Conservation (phyloP, 139 green algal species). For the Picochlorum sp. region DNA sequence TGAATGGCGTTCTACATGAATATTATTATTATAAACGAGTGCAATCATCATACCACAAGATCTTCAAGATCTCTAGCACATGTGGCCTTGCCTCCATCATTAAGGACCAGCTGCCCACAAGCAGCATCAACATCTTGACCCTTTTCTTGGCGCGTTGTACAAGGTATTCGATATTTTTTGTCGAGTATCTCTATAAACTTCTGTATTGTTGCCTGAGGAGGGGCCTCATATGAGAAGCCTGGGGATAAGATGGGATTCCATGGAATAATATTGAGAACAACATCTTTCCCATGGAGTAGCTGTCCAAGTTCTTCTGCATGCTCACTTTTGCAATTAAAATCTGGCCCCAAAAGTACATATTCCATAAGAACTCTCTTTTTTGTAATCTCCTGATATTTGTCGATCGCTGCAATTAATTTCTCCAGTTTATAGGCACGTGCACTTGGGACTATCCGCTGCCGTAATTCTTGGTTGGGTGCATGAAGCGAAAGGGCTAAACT, state of each 20-base stretch:
- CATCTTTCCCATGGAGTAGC: slow-evolving; percentile 49
- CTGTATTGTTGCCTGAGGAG: slow-evolving; percentile 22
- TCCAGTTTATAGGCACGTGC: slow-evolving; percentile 77
- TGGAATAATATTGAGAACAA: slow-evolving; percentile 86
- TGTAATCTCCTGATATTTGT: slow-evolving; percentile 50
- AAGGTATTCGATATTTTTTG: slow-evolving; percentile 54
- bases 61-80: slow-evolving; percentile 3
- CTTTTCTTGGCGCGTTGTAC: slow-evolving; percentile 85
- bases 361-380: slow-evolving; percentile 78
- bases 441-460: slow-evolving; percentile 78
- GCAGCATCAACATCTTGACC: slow-evolving; percentile 61
- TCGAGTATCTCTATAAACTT: slow-evolving; percentile 65
- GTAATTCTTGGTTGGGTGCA: slow-evolving; percentile 76
- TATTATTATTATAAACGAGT: neutral
- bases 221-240: slow-evolving; percentile 48
- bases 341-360: slow-evolving; percentile 84
- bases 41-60: neutral
- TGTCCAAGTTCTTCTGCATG: slow-evolving; percentile 67
- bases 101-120: slow-evolving; percentile 79
- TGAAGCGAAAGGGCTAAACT: slow-evolving; percentile 90
- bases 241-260: slow-evolving; percentile 73
- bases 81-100: slow-evolving; percentile 13
- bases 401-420: slow-evolving; percentile 71
- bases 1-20: too few relatives aligned
- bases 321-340: slow-evolving; percentile 71